A percentile compares a stretch with the other conserved stretches of the same genome.
These are phyloP conservation scores for Melampsora americana DNA, from an alignment of 1,284 basidiomycete species.

Conservation along the genomic window DNA sequence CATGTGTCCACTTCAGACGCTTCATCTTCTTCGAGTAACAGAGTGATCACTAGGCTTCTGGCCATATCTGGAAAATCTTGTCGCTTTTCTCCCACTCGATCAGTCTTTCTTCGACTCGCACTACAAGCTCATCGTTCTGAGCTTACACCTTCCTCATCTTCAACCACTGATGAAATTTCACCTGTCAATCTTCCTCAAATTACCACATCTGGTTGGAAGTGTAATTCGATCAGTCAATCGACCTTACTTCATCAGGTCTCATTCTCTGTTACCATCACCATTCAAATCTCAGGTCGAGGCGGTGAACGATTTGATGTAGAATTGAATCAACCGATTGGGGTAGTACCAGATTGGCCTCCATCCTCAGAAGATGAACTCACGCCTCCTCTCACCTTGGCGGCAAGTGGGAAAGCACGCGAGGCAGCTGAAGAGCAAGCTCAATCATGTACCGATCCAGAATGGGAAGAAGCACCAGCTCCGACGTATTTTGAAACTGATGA, in stretches of 20 bases:
- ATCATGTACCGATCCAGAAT: not conserved
- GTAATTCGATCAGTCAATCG: slow-evolving; percentile 29
- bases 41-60: slow-evolving; percentile 8
- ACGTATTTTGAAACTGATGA: slow-evolving; percentile 22
- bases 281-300: slow-evolving; percentile 14
- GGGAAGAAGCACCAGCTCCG: slow-evolving; percentile 15
- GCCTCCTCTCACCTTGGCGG: not conserved
- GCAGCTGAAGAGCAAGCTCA: slow-evolving; percentile 11
- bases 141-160: not conserved
- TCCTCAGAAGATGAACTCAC: not conserved
- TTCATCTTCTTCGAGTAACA: not conserved
- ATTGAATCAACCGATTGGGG: not conserved
- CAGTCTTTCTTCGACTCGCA: slow-evolving; percentile 25
- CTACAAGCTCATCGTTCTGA: slow-evolving; percentile 9
- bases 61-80: slow-evolving; percentile 37
- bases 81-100: slow-evolving; percentile 23
- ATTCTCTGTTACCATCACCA: slow-evolving; percentile 13
- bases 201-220: not conserved
- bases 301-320: slow-evolving; percentile 15
- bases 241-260: slow-evolving; percentile 18
- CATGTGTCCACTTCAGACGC: not conserved
- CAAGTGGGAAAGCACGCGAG: slow-evolving; percentile 24
- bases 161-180: not conserved
- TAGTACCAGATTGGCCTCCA: slow-evolving; percentile 24
- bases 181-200: not conserved